Conservation (phyloP, 2,329 filamentous ascomycete genomes). For the Chaetomium olivaceum region DNA sequence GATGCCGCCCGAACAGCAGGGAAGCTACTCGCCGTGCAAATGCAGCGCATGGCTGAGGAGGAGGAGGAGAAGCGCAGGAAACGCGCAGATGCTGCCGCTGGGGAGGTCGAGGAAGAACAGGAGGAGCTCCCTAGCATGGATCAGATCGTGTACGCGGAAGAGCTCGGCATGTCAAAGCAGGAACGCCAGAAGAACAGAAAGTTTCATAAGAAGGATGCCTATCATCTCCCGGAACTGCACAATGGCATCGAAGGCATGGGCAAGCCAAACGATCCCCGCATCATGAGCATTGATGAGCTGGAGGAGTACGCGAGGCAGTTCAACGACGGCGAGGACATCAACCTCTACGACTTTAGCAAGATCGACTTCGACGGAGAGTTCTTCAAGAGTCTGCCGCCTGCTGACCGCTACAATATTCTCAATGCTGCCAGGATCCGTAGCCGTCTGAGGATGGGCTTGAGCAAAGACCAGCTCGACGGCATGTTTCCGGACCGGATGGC, state of each 20-base stretch:
- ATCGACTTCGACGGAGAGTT: constrained; percentile 97
- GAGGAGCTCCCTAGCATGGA: constrained; percentile 67
- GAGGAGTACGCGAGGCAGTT: constrained; percentile 94
- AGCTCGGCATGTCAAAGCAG: constrained; percentile 75
- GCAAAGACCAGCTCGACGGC: constrained; percentile 89
- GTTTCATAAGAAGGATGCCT: constrained; percentile 91
- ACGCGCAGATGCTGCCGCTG: constrained; percentile 47
- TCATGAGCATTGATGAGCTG: constrained; percentile 93
- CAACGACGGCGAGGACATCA: constrained; percentile 86
- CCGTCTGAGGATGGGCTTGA: constrained; percentile 89
- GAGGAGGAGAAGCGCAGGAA: constrained; percentile 65
- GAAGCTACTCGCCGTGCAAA: constrained; percentile 88
- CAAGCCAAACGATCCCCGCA: constrained; percentile 84
- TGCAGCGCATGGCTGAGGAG: constrained; percentile 87
- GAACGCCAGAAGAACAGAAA: constrained; percentile 73
- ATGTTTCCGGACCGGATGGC: constrained; percentile 99
- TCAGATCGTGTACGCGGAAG: constrained; percentile 85
- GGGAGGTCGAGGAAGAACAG: constrained; percentile 53
- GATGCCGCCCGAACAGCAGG: constrained; percentile 91
- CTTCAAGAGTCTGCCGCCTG: constrained; percentile 84
- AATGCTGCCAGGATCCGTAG: constrained; percentile 90
- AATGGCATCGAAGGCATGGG: constrained; percentile 80
- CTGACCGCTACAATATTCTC: constrained; percentile 94
- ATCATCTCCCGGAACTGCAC: constrained; percentile 87
- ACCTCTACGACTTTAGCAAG: constrained; percentile 93